Percentiles rank a stretch among this genome's conserved stretches.
Conservation (phyloP, 805 yeast species). For the Torulaspora gathmanii region DNA sequence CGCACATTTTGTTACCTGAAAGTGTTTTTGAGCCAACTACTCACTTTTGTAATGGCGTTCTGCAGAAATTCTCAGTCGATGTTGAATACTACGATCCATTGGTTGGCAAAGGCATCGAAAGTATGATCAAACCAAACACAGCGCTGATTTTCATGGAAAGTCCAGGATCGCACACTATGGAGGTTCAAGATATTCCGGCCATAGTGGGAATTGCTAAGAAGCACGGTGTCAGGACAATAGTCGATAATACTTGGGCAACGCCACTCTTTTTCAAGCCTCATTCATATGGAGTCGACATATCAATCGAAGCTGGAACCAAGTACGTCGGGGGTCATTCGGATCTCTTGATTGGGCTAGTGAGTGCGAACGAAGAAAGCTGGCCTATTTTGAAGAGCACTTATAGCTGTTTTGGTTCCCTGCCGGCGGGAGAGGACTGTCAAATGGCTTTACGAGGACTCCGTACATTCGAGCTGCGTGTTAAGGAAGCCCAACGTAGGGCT, state of each 20-base stretch:
- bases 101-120: slow-evolving; percentile 11
- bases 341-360: slow-evolving; percentile 11
- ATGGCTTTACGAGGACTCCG: slow-evolving; percentile 13
- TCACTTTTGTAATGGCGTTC: slow-evolving; percentile 5
- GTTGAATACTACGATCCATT: slow-evolving; percentile 15
- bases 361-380: slow-evolving; percentile 10
- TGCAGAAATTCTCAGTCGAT: slow-evolving; percentile 7
- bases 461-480: slow-evolving; percentile 10
- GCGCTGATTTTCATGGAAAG: slow-evolving; percentile 13
- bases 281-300: slow-evolving; percentile 12
- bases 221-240: slow-evolving; percentile 10
- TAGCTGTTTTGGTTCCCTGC: slow-evolving; percentile 9
- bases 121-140: slow-evolving; percentile 11
- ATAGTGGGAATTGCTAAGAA: slow-evolving; percentile 10
- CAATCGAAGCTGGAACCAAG: slow-evolving; percentile 17
- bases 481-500: slow-evolving; percentile 9
- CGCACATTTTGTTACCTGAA: slow-evolving; percentile 12
- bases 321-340: slow-evolving; percentile 19
- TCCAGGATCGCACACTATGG: slow-evolving; percentile 17
- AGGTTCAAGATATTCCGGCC: slow-evolving; percentile 13
- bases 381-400: slow-evolving; percentile 11
- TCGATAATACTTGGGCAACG: slow-evolving; percentile 19
- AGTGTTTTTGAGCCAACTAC: slow-evolving; percentile 16
- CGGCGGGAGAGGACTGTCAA: slow-evolving; percentile 15
- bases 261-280: slow-evolving; percentile 15